Percentiles rank a stretch among this genome's conserved stretches.
Conservation (phyloP, 768 basidiomycete genomes). For the Postia placenta region DNA sequence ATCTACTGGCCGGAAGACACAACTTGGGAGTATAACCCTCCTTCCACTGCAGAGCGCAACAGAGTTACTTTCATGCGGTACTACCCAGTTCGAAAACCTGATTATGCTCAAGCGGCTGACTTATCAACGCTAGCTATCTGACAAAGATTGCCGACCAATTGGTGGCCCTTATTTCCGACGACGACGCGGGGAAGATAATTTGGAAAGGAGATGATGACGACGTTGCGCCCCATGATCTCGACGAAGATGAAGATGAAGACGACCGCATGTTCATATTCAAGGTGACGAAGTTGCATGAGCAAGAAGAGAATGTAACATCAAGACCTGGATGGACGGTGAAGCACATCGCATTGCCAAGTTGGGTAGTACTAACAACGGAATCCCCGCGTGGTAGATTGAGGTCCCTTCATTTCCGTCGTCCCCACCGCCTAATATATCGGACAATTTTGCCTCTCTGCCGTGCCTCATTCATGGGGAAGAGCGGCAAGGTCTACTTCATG, state of each 20-base stretch:
- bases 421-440: no score
- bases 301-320: constrained; percentile 42
- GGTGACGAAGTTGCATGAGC: constrained; percentile 48
- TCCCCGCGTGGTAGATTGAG: no score
- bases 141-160: constrained; percentile 55
- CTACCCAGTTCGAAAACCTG: no score
- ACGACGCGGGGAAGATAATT: constrained; percentile 38
- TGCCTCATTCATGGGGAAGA: constrained; percentile 12
- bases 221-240: constrained; percentile 21
- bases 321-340: constrained; percentile 45
- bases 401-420: no score
- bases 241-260: constrained; percentile 34
- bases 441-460: background rate
- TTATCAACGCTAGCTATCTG: constrained; percentile 40
- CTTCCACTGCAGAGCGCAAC: constrained; percentile 41
- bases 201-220: constrained; percentile 32
- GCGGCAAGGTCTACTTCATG: constrained; percentile 13
- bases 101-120: background rate
- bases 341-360: no score
- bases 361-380: no score
- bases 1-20: constrained; percentile 58
- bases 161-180: constrained; percentile 41
- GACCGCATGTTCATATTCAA: constrained; percentile 49
- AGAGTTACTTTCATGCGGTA: constrained; percentile 60
- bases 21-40: constrained; percentile 50